A percentile compares a stretch with the other conserved stretches of the same genome.
These are phyloP conservation scores for Geranium incanum DNA, from an alignment of 441 rosid genomes.

Conservation along the genomic window DNA sequence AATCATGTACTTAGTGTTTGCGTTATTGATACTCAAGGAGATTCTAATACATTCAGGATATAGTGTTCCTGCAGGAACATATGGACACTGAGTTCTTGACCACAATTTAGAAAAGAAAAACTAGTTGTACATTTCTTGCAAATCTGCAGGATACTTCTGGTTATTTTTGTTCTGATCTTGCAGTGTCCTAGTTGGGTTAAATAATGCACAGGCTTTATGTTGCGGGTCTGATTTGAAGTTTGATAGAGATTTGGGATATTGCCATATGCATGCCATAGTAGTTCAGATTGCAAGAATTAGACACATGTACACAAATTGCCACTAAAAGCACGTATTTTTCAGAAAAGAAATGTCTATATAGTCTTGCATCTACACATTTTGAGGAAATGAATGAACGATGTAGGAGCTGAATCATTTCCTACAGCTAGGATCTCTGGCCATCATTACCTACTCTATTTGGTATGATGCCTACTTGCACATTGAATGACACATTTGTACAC, in stretches of 20 bases:
- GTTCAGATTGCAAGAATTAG: neutral
- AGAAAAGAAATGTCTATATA: neutral
- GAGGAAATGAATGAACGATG: slow-evolving; percentile 1
- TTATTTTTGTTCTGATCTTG: neutral
- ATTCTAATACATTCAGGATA: neutral
- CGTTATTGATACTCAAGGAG: neutral
- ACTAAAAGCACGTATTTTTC: neutral
- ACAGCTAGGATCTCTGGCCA: slow-evolving; percentile 1
- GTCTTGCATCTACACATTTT: neutral
- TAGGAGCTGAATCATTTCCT: slow-evolving; percentile 4
- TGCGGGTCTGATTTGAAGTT: slow-evolving; percentile 3
- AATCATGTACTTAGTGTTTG: neutral
- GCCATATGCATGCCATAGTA: neutral
- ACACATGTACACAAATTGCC: no score
- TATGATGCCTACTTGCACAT: slow-evolving; percentile 4
- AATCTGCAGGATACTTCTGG: slow-evolving; percentile 4
- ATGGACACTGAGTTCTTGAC: neutral
- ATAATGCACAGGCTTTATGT: neutral
- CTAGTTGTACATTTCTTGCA: neutral
- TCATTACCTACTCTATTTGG: neutral
- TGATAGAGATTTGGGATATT: neutral
- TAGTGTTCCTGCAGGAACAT: neutral
- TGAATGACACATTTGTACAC: slow-evolving; percentile 4
- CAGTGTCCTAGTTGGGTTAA: neutral
- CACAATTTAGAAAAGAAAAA: neutral